Conservation (phyloP, 1,139 yeast species). For the Yamadazyma pseudoaaseri region DNA sequence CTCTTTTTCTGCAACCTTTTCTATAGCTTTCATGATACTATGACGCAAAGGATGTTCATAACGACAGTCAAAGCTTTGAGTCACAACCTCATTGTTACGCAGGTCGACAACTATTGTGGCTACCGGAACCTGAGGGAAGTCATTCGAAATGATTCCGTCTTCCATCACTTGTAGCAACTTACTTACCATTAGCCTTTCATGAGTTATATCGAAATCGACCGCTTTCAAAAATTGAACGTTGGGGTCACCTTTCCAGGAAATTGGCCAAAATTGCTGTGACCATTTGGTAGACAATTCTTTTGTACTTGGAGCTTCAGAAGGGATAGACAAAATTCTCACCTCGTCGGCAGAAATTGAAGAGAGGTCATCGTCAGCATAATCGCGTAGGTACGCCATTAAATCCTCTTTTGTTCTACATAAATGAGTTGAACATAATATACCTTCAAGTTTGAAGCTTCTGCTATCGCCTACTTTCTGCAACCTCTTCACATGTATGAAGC, state of each 20-base stretch:
- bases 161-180: constrained; percentile 7
- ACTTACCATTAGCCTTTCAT: constrained; percentile 40
- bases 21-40: constrained; percentile 71
- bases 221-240: constrained; percentile 67
- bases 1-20: constrained; percentile 54
- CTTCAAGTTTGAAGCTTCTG: constrained; percentile 15
- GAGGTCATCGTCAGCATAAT: constrained; percentile 12
- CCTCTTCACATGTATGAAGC: constrained; percentile 34
- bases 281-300: constrained; percentile 63
- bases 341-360: constrained; percentile 11
- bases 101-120: constrained; percentile 11
- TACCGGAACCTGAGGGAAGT: constrained; percentile 7
- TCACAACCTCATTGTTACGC: constrained; percentile 14
- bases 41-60: constrained; percentile 57
- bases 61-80: constrained; percentile 23
- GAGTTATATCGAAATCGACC: constrained; percentile 45
- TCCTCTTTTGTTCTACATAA: constrained; percentile 16
- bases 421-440: constrained; percentile 29
- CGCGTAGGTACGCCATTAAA: constrained; percentile 5
- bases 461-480: constrained; percentile 21
- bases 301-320: constrained; percentile 43
- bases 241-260: constrained; percentile 93
- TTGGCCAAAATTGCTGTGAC: constrained; percentile 78
- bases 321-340: constrained; percentile 25
- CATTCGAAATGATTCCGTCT: constrained; percentile 4